Conservation (phyloP, 2,329 filamentous ascomycete genomes). For the Fusarium incarnatum region DNA sequence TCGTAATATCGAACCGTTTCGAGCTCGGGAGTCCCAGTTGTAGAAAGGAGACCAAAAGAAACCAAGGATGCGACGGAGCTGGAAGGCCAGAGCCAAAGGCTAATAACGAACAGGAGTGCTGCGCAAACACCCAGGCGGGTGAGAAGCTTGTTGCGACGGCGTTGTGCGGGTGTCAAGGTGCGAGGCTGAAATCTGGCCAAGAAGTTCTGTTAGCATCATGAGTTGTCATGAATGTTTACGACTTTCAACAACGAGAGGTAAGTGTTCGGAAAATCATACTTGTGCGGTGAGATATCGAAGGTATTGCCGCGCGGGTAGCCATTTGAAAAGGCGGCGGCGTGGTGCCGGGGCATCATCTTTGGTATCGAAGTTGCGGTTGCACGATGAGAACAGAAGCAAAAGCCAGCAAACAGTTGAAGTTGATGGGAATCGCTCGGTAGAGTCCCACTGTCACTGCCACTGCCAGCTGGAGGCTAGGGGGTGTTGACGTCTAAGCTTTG, state of each 20-base stretch:
- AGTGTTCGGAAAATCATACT: constrained; percentile 64
- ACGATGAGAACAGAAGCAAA: background rate
- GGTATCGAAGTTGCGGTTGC: constrained; percentile 45
- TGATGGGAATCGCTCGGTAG: constrained; percentile 8
- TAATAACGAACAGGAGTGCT: constrained; percentile 71
- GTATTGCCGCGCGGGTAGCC: constrained; percentile 82
- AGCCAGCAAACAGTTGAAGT: constrained; percentile 7
- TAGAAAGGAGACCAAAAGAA: constrained; percentile 77
- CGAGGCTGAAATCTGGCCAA: constrained; percentile 78
- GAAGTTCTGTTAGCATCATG: constrained; percentile 25
- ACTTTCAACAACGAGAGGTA: background rate
- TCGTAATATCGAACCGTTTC: constrained; percentile 99
- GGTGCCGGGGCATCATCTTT: constrained; percentile 89
- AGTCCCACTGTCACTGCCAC: background rate
- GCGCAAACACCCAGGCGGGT: constrained; percentile 72
- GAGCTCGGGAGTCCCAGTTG: constrained; percentile 78
- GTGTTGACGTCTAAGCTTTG: background rate
- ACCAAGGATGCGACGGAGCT: constrained; percentile 70
- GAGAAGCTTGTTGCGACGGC: constrained; percentile 79
- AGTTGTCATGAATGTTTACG: constrained; percentile 1
- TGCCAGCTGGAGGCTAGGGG: background rate
- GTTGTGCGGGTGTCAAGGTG: constrained; percentile 75
- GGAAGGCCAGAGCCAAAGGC: constrained; percentile 80
- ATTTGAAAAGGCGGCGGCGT: constrained; percentile 79
- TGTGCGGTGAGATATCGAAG: constrained; percentile 90